These are phyloP conservation scores for Calonectria honghensis DNA, from an alignment of 2,329 filamentous ascomycete genomes.

Conservation along the genomic window DNA sequence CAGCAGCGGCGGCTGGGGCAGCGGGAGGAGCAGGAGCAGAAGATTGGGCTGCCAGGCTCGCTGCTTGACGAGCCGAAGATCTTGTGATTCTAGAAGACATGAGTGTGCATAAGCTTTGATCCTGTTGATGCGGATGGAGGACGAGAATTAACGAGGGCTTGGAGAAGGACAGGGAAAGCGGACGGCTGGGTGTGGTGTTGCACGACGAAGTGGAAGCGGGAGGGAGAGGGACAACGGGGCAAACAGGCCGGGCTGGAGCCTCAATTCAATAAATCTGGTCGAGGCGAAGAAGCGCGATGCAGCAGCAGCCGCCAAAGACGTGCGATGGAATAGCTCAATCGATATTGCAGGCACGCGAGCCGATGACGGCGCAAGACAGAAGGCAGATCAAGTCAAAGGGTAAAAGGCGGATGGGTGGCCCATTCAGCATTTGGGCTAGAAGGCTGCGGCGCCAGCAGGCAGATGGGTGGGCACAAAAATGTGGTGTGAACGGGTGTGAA, in stretches of 20 bases:
- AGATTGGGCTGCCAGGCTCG: slow-evolving; percentile 74
- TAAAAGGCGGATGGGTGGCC: slow-evolving; percentile 22
- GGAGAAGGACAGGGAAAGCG: slow-evolving; percentile 43
- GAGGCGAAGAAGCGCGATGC: slow-evolving; percentile 36
- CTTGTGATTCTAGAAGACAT: slow-evolving; percentile 98
- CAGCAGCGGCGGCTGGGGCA: slow-evolving; percentile 61
- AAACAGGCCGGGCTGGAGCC: slow-evolving; percentile 44
- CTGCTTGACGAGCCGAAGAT: slow-evolving; percentile 93
- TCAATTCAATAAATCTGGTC: slow-evolving; percentile 45
- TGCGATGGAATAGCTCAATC: slow-evolving; percentile 27
- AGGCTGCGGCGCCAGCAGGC: slow-evolving; percentile 25
- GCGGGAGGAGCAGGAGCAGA: slow-evolving; percentile 64
- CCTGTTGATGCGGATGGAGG: slow-evolving; percentile 50
- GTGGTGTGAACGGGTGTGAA: slow-evolving; percentile 41
- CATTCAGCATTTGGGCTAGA: slow-evolving; percentile 30
- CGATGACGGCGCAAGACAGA: slow-evolving; percentile 30
- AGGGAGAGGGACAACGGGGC: slow-evolving; percentile 44
- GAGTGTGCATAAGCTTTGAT: slow-evolving; percentile 72
- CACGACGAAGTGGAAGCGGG: slow-evolving; percentile 43
- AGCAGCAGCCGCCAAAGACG: slow-evolving; percentile 33
- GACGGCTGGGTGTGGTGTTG: slow-evolving; percentile 39
- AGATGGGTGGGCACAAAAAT: slow-evolving; percentile 28
- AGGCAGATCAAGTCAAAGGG: slow-evolving; percentile 19
- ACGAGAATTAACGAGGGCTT: slow-evolving; percentile 44
- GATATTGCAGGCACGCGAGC: slow-evolving; percentile 27